A percentile compares a stretch with the other conserved stretches of the same genome.
Evolutionary conservation across 192 early-diverging fungal species (phyloP).

Genomic region (Coemansia sp.): DNA sequence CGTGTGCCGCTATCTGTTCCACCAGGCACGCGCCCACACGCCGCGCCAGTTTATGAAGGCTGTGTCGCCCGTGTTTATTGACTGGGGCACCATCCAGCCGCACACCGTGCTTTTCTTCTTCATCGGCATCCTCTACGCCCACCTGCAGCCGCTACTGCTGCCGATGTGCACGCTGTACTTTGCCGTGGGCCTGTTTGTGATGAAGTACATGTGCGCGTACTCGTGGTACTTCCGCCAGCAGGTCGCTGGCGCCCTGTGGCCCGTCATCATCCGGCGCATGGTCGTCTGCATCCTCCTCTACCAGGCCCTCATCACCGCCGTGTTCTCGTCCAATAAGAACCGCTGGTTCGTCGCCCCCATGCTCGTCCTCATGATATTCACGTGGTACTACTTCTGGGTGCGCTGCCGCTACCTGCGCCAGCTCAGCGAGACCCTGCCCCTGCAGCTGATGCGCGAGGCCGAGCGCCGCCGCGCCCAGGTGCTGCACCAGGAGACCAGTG

Average conservation of each 20-base stretch:
- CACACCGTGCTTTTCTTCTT: conserved; percentile 71
- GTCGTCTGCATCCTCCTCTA: conserved; percentile 65
- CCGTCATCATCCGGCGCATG: conserved; percentile 66
- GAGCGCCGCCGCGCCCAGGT: conserved; percentile 34
- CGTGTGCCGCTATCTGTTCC: conserved; percentile 54
- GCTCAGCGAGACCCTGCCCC: conserved; percentile 33
- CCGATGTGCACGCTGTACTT: conserved; percentile 71
- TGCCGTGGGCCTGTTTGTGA: conserved; percentile 59
- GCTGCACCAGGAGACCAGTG: conserved; percentile 4
- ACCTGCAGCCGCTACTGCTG: conserved; percentile 68
- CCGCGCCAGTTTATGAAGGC: conserved; percentile 76
- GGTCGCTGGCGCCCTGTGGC: conserved; percentile 68
- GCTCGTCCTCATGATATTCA: conserved; percentile 43
- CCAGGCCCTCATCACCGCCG: conserved; percentile 62
- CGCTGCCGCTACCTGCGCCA: conserved; percentile 21
- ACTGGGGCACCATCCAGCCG: conserved; percentile 71
- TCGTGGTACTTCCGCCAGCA: conserved; percentile 75
- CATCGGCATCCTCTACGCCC: conserved; percentile 73
- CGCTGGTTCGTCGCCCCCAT: conserved; percentile 51
- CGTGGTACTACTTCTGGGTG: conserved; percentile 49
- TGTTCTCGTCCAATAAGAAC: conserved; percentile 59
- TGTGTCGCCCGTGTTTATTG: conserved; percentile 64
- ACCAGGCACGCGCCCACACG: conserved; percentile 53
- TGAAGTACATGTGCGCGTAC: conserved; percentile 79
- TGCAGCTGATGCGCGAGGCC: conserved; percentile 50